Conservation (phyloP, 441 rosid species). For the Euphorbia schlechtendalii region DNA sequence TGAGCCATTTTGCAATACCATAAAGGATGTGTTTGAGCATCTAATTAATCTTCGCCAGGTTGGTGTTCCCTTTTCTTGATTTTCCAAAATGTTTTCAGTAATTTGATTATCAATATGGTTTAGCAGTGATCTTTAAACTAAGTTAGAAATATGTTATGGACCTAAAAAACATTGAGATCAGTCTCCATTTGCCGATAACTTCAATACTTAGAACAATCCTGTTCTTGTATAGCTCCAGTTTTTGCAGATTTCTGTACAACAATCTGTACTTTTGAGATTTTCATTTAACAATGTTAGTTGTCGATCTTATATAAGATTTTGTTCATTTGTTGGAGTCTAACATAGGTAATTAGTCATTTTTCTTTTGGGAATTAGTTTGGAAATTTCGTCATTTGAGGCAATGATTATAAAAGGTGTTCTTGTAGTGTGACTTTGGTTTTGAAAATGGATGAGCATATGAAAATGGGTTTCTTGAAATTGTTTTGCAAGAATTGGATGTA, state of each 20-base stretch:
- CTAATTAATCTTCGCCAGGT: slow-evolving; percentile 98
- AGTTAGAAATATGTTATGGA: neutral
- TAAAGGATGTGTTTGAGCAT: slow-evolving; percentile 94
- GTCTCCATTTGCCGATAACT: neutral
- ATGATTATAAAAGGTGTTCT: neutral
- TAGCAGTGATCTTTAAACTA: neutral
- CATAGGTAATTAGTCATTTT: neutral
- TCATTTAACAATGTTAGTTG: neutral
- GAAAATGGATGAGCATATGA: neutral
- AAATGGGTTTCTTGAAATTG: neutral
- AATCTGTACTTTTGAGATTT: neutral
- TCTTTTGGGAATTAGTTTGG: neutral
- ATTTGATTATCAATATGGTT: neutral
- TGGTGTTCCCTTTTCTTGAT: slow-evolving; percentile 18
- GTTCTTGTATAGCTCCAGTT: neutral
- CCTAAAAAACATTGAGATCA: neutral
- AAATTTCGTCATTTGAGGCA: no score
- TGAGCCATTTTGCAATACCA: slow-evolving; percentile 80
- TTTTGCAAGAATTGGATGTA: neutral
- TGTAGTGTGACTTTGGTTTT: neutral
- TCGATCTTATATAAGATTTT: neutral
- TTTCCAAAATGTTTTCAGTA: neutral
- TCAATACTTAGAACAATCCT: no score
- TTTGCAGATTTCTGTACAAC: neutral
- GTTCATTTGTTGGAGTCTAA: neutral